Base-by-base conservation (phyloP, 441 rosid species). In the Lepidium campestre region DNA sequence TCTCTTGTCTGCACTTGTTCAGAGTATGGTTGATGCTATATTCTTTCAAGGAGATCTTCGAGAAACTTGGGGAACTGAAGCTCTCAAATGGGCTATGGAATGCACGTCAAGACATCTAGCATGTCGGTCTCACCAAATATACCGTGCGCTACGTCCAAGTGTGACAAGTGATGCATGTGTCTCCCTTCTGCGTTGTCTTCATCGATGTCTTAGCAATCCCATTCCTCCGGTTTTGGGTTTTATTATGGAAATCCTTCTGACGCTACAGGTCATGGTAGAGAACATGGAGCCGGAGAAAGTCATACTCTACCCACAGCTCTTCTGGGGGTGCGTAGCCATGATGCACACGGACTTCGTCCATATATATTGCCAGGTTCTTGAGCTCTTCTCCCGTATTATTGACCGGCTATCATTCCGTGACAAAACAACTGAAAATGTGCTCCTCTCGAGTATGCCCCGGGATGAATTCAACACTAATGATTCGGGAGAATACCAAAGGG, bases 51-150 rank as follows among this genome's bases (percentile, higher is more conserved):
- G 98, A 77, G 99, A 95, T 83, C 93, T 95, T 20, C 95, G 98
- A 39, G 98, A 95, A 77, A 95, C 98, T 55, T 95, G 99, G 99
- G 98, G 99, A 29, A 68, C 71, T 27, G 99, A 92, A 76, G 98
- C 99, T 48, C 99, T 95, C 73, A 95, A 92, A 78, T 95, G 99
- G 99, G 99, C 99, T 37, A 90, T 92, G 99, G 98, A 95, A 66
- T 95, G 97, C 86, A 92, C 98, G 18, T 88, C 97, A 25, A 92
- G 95, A 74, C 99, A 95, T 78, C 86, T 95, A 66, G 99, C 98
- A 6, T 95, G 98, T 76, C 96, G 98, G 49, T 95, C 99, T 3
- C 99, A 90, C 80, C 99, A 92, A 78, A 95, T 95, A 40, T 95
- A 95, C 80, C 97, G 99, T 64, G 99, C 99, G 48, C 75, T 95